Evolutionary conservation across 2,329 filamentous ascomycete genomes (phyloP).

Genomic region (Phyllosticta paracitricarpa): DNA sequence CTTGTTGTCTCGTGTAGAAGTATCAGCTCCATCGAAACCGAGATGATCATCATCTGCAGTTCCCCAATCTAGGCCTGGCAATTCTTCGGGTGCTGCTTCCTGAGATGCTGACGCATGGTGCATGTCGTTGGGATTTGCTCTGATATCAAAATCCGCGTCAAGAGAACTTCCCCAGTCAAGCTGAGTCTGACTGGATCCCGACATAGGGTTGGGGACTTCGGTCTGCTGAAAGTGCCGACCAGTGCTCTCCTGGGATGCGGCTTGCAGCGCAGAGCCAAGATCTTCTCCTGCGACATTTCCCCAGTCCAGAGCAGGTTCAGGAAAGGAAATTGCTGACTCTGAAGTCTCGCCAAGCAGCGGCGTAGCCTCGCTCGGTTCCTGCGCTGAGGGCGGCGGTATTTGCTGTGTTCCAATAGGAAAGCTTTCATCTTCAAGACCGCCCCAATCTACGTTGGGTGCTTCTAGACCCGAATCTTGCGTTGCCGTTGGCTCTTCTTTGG

Average conservation of each 20-base stretch:
- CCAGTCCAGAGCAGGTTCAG: slow-evolving; percentile 10
- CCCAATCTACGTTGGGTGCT: slow-evolving; percentile 26
- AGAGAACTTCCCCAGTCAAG: not conserved
- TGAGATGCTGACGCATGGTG: not conserved
- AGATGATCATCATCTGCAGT: not conserved
- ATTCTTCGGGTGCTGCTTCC: not conserved
- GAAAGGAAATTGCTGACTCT: slow-evolving; percentile 14
- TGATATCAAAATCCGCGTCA: not conserved
- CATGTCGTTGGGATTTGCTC: not conserved
- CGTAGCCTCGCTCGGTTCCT: not conserved
- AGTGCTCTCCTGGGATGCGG: not conserved
- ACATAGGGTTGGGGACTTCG: not conserved
- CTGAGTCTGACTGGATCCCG: not conserved
- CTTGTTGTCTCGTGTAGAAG: not conserved
- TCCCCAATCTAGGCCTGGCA: slow-evolving; percentile 9
- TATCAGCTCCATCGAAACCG: not conserved
- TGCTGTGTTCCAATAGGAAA: slow-evolving; percentile 12
- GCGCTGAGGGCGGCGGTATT: too few species aligned
- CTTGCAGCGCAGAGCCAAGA: not conserved
- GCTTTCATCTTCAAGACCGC: slow-evolving; percentile 23
- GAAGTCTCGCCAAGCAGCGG: not conserved
- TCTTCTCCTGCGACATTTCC: slow-evolving; percentile 11
- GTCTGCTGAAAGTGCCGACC: not conserved
- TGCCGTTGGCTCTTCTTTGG: not conserved
- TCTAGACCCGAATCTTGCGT: not conserved